Conservation (phyloP, 345 rosid genomes). For the Hibiscus trionum region DNA sequence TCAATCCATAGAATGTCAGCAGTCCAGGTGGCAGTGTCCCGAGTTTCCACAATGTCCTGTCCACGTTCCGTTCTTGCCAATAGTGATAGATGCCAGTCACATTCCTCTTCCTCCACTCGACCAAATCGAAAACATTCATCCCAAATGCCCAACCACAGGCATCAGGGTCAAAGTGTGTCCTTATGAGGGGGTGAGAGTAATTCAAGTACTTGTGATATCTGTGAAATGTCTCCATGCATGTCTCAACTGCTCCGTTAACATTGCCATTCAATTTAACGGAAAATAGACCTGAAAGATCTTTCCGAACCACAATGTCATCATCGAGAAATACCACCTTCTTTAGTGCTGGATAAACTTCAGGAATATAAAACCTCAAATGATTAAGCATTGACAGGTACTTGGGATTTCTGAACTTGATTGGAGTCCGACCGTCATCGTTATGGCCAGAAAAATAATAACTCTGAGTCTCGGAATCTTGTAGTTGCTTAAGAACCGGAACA, state of each 20-base stretch:
- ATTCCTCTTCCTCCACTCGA: constrained; percentile 83
- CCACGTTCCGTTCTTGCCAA: constrained; percentile 88
- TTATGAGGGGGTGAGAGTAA: constrained; percentile 81
- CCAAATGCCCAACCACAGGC: constrained; percentile 99
- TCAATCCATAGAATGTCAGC: constrained; percentile 79
- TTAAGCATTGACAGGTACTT: constrained; percentile 89
- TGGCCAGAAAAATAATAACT: constrained; percentile 86
- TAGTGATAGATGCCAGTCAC: constrained; percentile 85
- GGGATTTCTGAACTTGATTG: constrained; percentile 87
- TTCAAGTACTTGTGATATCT: constrained; percentile 78
- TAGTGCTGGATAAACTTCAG: constrained; percentile 78
- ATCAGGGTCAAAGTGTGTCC: constrained; percentile 87
- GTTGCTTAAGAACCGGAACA: constrained; percentile 92
- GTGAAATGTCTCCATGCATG: constrained; percentile 96
- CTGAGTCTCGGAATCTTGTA: constrained; percentile 86
- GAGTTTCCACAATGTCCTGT: constrained; percentile 84
- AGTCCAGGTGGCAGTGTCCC: constrained; percentile 92
- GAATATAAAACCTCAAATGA: constrained; percentile 84
- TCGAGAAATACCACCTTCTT: constrained; percentile 83
- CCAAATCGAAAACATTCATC: constrained; percentile 84
- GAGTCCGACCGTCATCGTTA: constrained; percentile 56
- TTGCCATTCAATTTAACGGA: constrained; percentile 61
- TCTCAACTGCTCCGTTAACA: constrained; percentile 96
- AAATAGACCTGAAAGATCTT: constrained; percentile 63
- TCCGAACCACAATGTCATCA: constrained; percentile 79